phyloP scores from a whole-genome alignment of 2,329 filamentous ascomycete genomes.

The Aspergillus sp. region DNA sequence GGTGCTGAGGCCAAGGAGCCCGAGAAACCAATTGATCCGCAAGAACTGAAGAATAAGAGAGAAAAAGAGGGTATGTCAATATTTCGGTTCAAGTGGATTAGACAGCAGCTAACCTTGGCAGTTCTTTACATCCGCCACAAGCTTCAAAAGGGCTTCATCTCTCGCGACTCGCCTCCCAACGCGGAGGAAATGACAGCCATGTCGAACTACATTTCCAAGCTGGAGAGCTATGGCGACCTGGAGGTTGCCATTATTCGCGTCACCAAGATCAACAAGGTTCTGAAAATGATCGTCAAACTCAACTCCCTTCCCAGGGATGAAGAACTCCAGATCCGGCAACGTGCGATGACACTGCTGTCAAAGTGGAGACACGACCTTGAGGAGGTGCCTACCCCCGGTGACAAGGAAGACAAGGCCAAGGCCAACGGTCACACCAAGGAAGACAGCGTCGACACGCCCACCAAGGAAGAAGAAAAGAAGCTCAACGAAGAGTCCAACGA shows the following conservation, averaged over 20 bases:
- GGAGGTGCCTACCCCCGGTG: slow-evolving; percentile 43
- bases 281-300: slow-evolving; percentile 89
- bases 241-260: slow-evolving; percentile 81
- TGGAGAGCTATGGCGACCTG: slow-evolving; percentile 73
- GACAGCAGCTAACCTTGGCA: slow-evolving; percentile 16
- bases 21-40: slow-evolving; percentile 48
- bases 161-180: slow-evolving; percentile 75
- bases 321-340: slow-evolving; percentile 80
- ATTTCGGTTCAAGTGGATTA: neutral
- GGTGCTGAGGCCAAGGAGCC: slow-evolving; percentile 46
- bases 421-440: slow-evolving; percentile 39
- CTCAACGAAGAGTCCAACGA: slow-evolving; percentile 26
- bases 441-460: slow-evolving; percentile 25
- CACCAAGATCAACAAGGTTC: slow-evolving; percentile 98
- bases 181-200: slow-evolving; percentile 55
- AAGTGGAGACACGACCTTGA: slow-evolving; percentile 84
- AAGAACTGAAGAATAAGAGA: slow-evolving; percentile 51
- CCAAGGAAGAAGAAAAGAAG: slow-evolving; percentile 27
- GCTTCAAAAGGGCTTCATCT: slow-evolving; percentile 88
- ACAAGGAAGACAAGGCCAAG: slow-evolving; percentile 24
- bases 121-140: slow-evolving; percentile 93
- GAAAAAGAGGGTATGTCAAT: slow-evolving; percentile 48
- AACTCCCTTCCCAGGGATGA: slow-evolving; percentile 79
- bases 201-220: slow-evolving; percentile 52
- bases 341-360: slow-evolving; percentile 70